Base-by-base conservation (phyloP, 2,329 filamentous ascomycete genomes). In the Apiospora marii region DNA sequence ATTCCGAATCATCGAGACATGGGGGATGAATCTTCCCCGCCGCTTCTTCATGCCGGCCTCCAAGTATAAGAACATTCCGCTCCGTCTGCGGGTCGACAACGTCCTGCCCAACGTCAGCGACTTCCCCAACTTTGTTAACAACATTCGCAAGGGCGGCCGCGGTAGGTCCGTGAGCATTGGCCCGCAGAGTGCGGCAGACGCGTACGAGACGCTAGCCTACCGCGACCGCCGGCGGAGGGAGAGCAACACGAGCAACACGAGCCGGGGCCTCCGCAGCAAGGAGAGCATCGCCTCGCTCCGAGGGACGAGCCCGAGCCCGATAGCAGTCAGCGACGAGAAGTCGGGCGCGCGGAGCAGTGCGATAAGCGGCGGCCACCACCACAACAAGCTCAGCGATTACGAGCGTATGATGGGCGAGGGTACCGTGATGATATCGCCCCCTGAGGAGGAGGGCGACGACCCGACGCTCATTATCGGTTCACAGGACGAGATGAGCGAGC, bases 111-210 rank as follows among this genome's bases (percentile, higher is more conserved):
- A 92, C 14, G 93, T 97, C n/a, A 94, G 93, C 34, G 94, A 98
- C 74, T 90, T 98, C 30, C 94, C 96, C 3, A 89, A 90, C 44
- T 91, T 98, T 79, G 87, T 98, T 34, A 92, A 92, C 73, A 94
- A 92, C 58, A 93, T 98, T 67, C 91, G 94, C 34, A 92, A 96
- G 76, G 93, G 94, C 0, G 89, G 88, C 19, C 88, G 94, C 73
- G 92, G 92, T 74, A 90, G 96, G 70, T 93, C 95, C 44, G 91
- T 98, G 46, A 98, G 95, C 7, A 90, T 98, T 70, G 96, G 96
- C 0, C 96, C 96, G 1, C 96, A 98, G 83, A 98, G 95, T 67
- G 95, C 95, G 74, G 96, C 96, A 1, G 96, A 99, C 83, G 96
- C 95, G 34, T 98, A 98, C 83, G 96, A 99, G 84, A 94, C 95